Conservation (phyloP, 2,329 filamentous ascomycete species). For the Cladophialophora exuberans region DNA sequence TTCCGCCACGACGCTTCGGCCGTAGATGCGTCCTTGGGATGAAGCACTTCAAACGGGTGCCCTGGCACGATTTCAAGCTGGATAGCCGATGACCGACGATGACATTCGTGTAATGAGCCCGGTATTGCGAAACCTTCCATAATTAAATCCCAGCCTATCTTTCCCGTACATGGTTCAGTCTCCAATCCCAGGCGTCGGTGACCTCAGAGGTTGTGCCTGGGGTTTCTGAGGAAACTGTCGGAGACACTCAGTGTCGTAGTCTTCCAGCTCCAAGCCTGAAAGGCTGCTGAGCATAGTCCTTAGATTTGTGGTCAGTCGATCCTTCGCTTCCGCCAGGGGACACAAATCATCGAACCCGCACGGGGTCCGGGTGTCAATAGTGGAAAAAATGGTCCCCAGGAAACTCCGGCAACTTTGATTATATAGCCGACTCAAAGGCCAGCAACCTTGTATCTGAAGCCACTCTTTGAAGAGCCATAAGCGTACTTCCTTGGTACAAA, state of each 20-base stretch:
- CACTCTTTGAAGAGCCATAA: background rate
- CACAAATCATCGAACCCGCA: background rate
- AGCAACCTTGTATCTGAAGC: background rate
- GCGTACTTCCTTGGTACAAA: conserved; percentile 4
- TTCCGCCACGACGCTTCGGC: too few species aligned
- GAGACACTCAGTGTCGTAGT: background rate
- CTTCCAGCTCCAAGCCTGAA: background rate
- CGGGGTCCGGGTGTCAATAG: background rate
- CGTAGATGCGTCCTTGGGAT: too few species aligned
- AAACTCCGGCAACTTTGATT: background rate
- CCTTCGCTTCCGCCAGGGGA: background rate
- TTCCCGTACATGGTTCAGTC: too few species aligned
- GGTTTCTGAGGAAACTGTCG: too few species aligned
- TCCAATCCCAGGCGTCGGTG: too few species aligned
- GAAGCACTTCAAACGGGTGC: too few species aligned
- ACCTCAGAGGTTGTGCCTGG: too few species aligned
- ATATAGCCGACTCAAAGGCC: conserved; percentile 7
- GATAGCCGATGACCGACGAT: too few species aligned
- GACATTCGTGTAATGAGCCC: too few species aligned
- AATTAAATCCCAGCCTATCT: too few species aligned
- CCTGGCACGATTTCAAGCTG: too few species aligned
- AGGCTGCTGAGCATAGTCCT: background rate
- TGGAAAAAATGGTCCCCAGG: background rate
- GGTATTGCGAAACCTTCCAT: too few species aligned
- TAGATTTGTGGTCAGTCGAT: background rate